Evolutionary conservation across 108 stramenopile species (phyloP), one percentile per base, ranked within the genome.

Genomic region (Skeletonema costatum): DNA sequence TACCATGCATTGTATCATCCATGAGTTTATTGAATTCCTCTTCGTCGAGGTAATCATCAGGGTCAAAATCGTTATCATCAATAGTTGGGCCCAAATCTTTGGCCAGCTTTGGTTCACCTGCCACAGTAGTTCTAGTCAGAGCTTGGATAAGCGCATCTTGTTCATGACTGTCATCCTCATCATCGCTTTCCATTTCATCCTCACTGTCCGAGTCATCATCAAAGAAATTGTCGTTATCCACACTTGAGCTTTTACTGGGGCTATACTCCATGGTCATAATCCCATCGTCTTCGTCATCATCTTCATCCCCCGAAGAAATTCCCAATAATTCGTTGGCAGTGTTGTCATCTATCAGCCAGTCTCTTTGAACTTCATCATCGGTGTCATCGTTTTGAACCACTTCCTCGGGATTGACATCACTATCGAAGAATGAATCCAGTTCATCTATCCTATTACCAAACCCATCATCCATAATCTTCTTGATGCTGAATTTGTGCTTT

Each of bases 11-110:
- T 31, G 88, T 73, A 30, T 86, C 87, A 56, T 81, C 60, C 71
- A 83, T 76, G 50, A 92, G 76, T 51, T 75, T 64, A 13, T 83
- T 75, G 66, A 89, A 92, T 33, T 79, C 81, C 30, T 85, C 86
- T 73, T 88, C 90, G 31, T 88, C 87, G 10, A 88, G 35, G 25
- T 73, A 62, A 30, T 80, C 85, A 65, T 83, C 80, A 19, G 64
- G 35, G 48, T 83, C 70, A 62, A 60, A 38, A 31, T 68, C 62
- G 1, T 33, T 21, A 29, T 36, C 35, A 29, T 38, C 63, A 10
- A 35, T 56, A 25, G 19, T 0, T 56, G 25, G 25, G 25, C 7
- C 25, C 21, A 56, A 29, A 56, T 56, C 53, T 29, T 25, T 25
- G 2, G 53, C 9, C 25, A 25, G 53, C 53, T 56, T 56, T 10